Conservation (phyloP, 176 grass and related monocot species). For the Musa acuminata region DNA sequence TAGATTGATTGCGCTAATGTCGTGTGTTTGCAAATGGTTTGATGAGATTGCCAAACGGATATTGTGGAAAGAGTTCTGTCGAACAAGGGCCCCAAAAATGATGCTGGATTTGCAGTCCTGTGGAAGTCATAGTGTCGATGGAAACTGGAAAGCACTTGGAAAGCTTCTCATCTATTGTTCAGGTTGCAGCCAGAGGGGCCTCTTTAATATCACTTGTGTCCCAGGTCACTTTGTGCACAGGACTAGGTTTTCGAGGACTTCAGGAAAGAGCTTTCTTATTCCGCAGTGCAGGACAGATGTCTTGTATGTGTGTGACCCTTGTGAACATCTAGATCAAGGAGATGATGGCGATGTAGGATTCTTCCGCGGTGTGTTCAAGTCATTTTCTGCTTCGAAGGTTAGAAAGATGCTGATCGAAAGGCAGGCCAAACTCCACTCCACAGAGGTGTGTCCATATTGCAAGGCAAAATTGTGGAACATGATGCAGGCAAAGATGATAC, state of each 20-base stretch:
- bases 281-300: slow-evolving; percentile 71
- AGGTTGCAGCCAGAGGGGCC: slow-evolving; percentile 51
- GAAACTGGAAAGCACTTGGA: slow-evolving; percentile 93
- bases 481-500: slow-evolving; percentile 76
- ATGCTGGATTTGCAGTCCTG: slow-evolving; percentile 84
- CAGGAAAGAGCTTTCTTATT: slow-evolving; percentile 75
- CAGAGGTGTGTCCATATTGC: slow-evolving; percentile 77
- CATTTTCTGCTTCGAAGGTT: slow-evolving; percentile 71
- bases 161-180: slow-evolving; percentile 96
- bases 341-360: slow-evolving; percentile 93
- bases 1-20: slow-evolving; percentile 64
- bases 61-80: slow-evolving; percentile 96
- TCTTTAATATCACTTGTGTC: slow-evolving; percentile 54
- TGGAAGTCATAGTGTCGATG: slow-evolving; percentile 86
- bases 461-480: slow-evolving; percentile 92
- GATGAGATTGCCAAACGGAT: slow-evolving; percentile 75
- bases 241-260: slow-evolving; percentile 80
- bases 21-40: slow-evolving; percentile 98
- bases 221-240: slow-evolving; percentile 66
- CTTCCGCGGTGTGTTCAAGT: slow-evolving; percentile 91
- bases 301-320: slow-evolving; percentile 86
- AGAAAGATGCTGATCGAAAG: slow-evolving; percentile 91
- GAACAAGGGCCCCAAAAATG: slow-evolving; percentile 86
- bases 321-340: slow-evolving; percentile 86
- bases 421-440: slow-evolving; percentile 64